Conservation (phyloP, 2,329 filamentous ascomycete genomes). For the Colletotrichum sp. region DNA sequence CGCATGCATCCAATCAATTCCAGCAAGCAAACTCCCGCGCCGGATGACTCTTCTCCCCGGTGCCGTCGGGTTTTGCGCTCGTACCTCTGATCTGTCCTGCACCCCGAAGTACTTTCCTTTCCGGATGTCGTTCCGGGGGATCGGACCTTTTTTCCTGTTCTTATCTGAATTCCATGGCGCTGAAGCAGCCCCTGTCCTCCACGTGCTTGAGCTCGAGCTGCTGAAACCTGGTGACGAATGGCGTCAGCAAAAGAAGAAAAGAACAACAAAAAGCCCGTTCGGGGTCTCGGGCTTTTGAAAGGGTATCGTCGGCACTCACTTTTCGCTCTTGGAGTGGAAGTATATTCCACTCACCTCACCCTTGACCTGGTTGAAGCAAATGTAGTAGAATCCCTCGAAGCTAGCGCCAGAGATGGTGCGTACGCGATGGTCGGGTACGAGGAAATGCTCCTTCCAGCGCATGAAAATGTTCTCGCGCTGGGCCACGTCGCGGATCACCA, state of each 20-base stretch:
- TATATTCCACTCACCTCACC: constrained; percentile 93
- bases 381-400: constrained; percentile 99
- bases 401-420: constrained; percentile 91
- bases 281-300: not conserved
- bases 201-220: constrained; percentile 91
- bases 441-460: constrained; percentile 98
- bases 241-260: not conserved
- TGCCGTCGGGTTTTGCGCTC: not conserved
- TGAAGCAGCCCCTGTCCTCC: constrained; percentile 81
- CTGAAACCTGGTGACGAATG: constrained; percentile 71
- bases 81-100: not conserved
- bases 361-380: constrained; percentile 93
- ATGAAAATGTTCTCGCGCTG: constrained; percentile 94
- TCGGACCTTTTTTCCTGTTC: constrained; percentile 21
- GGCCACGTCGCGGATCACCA: constrained; percentile 70
- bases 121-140: not conserved
- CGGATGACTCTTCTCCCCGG: not conserved
- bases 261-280: not conserved
- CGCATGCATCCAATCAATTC: not conserved
- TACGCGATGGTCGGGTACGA: constrained; percentile 93
- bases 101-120: not conserved
- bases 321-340: constrained; percentile 97
- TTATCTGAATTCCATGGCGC: constrained; percentile 80
- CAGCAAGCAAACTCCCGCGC: not conserved
- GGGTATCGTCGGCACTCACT: constrained; percentile 61